phyloP scores from a whole-genome alignment of 2,329 filamentous ascomycete genomes.

The Aspergillus amoenus region DNA sequence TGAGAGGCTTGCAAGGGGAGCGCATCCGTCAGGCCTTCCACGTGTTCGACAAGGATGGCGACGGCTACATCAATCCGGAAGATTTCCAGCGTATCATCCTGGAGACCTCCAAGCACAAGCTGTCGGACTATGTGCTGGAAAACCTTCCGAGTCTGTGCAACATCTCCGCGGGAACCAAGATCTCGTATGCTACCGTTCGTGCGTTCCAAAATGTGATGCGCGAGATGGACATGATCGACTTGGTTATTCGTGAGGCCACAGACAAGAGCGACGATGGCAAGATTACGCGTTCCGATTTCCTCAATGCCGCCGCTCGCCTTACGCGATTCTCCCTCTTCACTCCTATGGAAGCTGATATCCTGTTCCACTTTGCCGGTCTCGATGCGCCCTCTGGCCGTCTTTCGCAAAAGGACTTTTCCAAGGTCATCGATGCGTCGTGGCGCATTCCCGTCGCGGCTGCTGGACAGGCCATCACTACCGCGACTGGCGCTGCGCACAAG shows the following conservation, averaged over 20 bases:
- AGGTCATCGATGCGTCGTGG: constrained; percentile 94
- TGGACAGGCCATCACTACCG: constrained; percentile 42
- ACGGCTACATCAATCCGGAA: constrained; percentile 92
- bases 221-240: constrained; percentile 96
- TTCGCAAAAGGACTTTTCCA: constrained; percentile 80
- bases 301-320: constrained; percentile 87
- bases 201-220: constrained; percentile 98
- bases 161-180: constrained; percentile 85
- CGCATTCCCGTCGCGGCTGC: constrained; percentile 63
- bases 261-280: constrained; percentile 81
- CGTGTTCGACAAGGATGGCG: constrained; percentile 82
- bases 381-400: constrained; percentile 86
- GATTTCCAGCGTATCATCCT: constrained; percentile 96
- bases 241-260: constrained; percentile 86
- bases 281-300: constrained; percentile 90
- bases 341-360: constrained; percentile 96
- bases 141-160: constrained; percentile 93
- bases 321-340: constrained; percentile 96
- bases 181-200: constrained; percentile 95
- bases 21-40: constrained; percentile 94
- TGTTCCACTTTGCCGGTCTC: constrained; percentile 96
- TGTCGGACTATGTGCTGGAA: constrained; percentile 90
- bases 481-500: constrained; percentile 49
- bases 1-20: constrained; percentile 93
- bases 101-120: constrained; percentile 90